phyloP scores from a whole-genome alignment of 2,329 filamentous ascomycete species.

The Colletotrichum filicis region DNA sequence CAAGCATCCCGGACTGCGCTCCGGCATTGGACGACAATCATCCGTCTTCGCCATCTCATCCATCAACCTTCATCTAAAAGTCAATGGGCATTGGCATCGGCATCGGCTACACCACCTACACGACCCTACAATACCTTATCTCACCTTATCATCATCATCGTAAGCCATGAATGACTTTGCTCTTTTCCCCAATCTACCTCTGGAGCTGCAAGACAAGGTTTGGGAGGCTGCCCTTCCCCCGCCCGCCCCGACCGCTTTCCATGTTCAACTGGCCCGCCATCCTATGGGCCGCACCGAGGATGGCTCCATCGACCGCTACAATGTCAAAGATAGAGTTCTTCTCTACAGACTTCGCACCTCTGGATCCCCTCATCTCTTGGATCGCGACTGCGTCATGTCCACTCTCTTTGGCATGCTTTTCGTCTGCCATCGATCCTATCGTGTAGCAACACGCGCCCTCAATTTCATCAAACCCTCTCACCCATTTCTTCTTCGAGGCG shows the following conservation, averaged over 20 bases:
- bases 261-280: slow-evolving; percentile 6
- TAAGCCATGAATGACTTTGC: neutral
- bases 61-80: neutral
- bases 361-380: neutral
- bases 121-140: neutral
- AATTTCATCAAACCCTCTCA: neutral
- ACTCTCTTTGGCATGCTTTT: slow-evolving; percentile 10
- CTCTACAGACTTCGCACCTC: neutral
- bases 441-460: slow-evolving; percentile 4
- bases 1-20: neutral
- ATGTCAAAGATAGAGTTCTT: slow-evolving; percentile 15
- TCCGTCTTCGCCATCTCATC: neutral
- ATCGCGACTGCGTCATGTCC: slow-evolving; percentile 15
- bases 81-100: neutral
- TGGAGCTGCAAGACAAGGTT: slow-evolving; percentile 17
- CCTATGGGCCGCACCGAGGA: slow-evolving; percentile 13
- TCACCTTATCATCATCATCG: neutral
- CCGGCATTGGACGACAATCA: neutral
- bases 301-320: slow-evolving; percentile 12
- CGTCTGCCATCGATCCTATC: neutral
- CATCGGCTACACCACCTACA: neutral
- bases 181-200: neutral
- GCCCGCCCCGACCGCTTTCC: slow-evolving; percentile 3
- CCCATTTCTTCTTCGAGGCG: neutral
- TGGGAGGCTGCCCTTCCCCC: neutral